phyloP scores from a whole-genome alignment of 2,329 filamentous ascomycete genomes.

The Cladorrhinum sp. region DNA sequence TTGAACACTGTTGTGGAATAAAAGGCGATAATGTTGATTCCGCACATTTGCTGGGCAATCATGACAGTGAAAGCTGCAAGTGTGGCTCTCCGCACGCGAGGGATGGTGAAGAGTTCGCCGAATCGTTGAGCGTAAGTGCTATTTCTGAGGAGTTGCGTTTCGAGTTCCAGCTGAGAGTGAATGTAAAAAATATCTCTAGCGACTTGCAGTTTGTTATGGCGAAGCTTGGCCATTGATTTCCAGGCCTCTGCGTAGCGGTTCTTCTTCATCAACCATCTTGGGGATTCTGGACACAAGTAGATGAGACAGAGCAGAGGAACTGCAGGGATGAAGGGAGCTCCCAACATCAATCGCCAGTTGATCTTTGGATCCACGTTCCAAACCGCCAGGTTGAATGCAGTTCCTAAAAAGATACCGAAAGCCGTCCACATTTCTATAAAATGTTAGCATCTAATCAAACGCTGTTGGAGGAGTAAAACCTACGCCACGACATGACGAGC shows the following conservation, averaged over 20 bases:
- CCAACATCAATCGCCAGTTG: conserved; percentile 41
- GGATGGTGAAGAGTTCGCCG: conserved; percentile 64
- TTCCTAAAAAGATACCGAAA: conserved; percentile 60
- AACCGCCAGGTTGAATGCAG: conserved; percentile 59
- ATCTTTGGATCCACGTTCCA: conserved; percentile 26
- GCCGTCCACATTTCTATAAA: conserved; percentile 60
- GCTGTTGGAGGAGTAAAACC: conserved; percentile 15
- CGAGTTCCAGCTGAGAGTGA: conserved; percentile 61
- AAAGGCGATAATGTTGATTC: conserved; percentile 61
- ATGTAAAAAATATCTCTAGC: conserved; percentile 63
- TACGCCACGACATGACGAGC: conserved; percentile 76
- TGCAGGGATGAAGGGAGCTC: conserved; percentile 59
- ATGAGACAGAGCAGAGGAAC: conserved; percentile 59
- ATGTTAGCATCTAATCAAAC: conserved; percentile 4
- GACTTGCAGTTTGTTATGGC: conserved; percentile 55
- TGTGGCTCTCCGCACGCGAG: conserved; percentile 68
- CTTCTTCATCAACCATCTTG: conserved; percentile 67
- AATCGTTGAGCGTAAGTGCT: conserved; percentile 62
- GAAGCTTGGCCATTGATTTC: conserved; percentile 49
- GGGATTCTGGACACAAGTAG: conserved; percentile 65
- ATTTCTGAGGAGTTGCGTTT: conserved; percentile 47
- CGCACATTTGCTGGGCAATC: conserved; percentile 72
- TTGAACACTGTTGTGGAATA: conserved; percentile 65
- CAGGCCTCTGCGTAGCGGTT: conserved; percentile 60
- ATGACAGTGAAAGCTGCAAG: conserved; percentile 77